Percentiles rank a stretch among this genome's conserved stretches.
Conservation (phyloP, 2,329 filamentous ascomycete species). For the Fusarium denticulatum region DNA sequence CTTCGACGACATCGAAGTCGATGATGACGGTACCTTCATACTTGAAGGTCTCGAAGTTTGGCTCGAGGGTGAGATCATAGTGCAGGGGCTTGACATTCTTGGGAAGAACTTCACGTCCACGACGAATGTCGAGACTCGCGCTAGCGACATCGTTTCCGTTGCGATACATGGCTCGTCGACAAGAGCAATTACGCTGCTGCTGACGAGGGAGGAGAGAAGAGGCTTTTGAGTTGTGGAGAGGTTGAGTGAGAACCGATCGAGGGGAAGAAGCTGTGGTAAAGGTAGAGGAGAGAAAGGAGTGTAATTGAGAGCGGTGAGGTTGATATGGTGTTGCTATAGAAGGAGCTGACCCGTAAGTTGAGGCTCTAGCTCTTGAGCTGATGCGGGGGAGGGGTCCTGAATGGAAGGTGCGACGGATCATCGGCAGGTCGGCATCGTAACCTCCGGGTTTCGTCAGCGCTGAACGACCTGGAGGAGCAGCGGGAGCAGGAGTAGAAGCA, state of each 20-base stretch:
- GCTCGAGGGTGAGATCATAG: slow-evolving; percentile 92
- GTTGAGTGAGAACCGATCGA: neutral
- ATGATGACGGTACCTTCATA: slow-evolving; percentile 88
- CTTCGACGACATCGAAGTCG: slow-evolving; percentile 86
- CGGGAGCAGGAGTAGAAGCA: neutral
- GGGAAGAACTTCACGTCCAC: slow-evolving; percentile 81
- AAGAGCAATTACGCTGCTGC: slow-evolving; percentile 43
- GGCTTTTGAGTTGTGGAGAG: neutral
- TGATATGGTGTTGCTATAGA: neutral
- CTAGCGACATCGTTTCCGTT: slow-evolving; percentile 39
- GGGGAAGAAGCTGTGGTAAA: slow-evolving; percentile 1
- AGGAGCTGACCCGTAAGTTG: slow-evolving; percentile 26
- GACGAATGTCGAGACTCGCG: slow-evolving; percentile 42
- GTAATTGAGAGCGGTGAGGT: slow-evolving; percentile 1
- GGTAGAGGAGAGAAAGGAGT: slow-evolving; percentile 4
- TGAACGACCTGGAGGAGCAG: neutral
- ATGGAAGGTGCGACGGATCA: slow-evolving; percentile 37
- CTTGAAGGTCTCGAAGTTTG: slow-evolving; percentile 86
- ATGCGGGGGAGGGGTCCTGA: slow-evolving; percentile 42
- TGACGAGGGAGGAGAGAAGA: slow-evolving; percentile 23
- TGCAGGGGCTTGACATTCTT: slow-evolving; percentile 91
- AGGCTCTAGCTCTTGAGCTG: slow-evolving; percentile 30
- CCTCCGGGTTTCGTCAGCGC: slow-evolving; percentile 13
- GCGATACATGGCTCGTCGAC: slow-evolving; percentile 45
- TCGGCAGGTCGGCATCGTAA: slow-evolving; percentile 30